These are phyloP conservation scores for Adansonia madagascariensis DNA, from an alignment of 441 rosid species.

Conservation along the genomic window DNA sequence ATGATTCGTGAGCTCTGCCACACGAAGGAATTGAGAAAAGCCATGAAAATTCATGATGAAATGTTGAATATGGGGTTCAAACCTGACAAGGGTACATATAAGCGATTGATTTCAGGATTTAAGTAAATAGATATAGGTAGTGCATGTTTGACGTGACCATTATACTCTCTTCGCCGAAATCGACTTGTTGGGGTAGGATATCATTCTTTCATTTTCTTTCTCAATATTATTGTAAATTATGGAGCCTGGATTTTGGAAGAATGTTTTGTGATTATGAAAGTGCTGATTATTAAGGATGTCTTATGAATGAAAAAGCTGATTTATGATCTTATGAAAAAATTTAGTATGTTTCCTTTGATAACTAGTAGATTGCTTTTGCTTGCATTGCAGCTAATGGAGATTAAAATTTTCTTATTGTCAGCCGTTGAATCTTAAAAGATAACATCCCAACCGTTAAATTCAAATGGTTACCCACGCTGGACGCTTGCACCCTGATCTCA, in stretches of 20 bases:
- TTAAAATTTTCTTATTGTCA: background rate
- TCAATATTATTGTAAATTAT: background rate
- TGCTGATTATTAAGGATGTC: background rate
- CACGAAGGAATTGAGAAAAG: conserved; percentile 55
- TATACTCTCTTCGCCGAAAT: background rate
- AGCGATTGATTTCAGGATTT: conserved; percentile 54
- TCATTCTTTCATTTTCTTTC: background rate
- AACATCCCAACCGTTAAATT: background rate
- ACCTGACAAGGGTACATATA: conserved; percentile 61
- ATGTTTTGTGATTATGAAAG: background rate
- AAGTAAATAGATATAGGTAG: conserved; percentile 18
- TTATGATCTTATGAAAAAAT: background rate
- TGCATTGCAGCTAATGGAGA: too few species aligned
- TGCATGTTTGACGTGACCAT: background rate
- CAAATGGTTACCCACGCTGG: background rate
- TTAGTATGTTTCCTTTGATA: too few species aligned
- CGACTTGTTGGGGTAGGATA: background rate
- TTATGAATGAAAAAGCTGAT: background rate
- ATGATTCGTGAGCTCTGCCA: conserved; percentile 58
- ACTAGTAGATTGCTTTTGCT: too few species aligned
- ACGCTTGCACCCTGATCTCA: too few species aligned
- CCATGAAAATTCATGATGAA: conserved; percentile 71
- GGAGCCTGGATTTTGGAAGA: background rate
- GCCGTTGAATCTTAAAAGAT: background rate
- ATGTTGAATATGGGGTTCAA: conserved; percentile 69